Evolutionary conservation across 2,329 filamentous ascomycete genomes (phyloP).

Genomic region (Stachybotrys chartarum): DNA sequence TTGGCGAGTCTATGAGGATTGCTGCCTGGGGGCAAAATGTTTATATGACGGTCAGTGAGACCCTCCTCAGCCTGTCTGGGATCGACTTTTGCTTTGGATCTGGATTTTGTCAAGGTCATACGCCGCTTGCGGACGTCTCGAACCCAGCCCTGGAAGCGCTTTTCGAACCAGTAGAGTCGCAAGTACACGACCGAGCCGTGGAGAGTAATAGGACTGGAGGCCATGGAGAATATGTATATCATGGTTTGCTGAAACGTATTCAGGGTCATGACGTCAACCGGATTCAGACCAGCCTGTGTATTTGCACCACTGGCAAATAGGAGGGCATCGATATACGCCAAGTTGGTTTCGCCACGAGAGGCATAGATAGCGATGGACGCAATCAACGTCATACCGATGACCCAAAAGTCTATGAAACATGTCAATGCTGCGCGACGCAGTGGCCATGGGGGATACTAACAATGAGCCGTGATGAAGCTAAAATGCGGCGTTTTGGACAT

Average conservation of each 20-base stretch:
- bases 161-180: conserved; percentile 96
- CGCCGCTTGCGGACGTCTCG: conserved; percentile 63
- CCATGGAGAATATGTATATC: conserved; percentile 63
- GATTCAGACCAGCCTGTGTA: conserved; percentile 91
- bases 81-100: conserved; percentile 41
- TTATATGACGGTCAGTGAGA: conserved; percentile 59
- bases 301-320: conserved; percentile 81
- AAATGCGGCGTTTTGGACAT: conserved; percentile 58
- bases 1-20: conserved; percentile 52
- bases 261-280: conserved; percentile 59
- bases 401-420: conserved; percentile 60
- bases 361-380: conserved; percentile 73
- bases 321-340: conserved; percentile 79
- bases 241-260: conserved; percentile 68
- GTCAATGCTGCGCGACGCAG: not conserved
- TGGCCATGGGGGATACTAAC: conserved; percentile 37
- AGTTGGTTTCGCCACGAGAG: conserved; percentile 38
- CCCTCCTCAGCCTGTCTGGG: conserved; percentile 48
- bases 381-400: conserved; percentile 65
- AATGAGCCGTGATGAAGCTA: conserved; percentile 78
- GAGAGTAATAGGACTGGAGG: conserved; percentile 78
- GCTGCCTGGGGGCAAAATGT: conserved; percentile 53
- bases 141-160: conserved; percentile 81
- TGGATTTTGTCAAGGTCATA: conserved; percentile 54
- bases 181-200: conserved; percentile 84